A percentile compares a stretch with the other conserved stretches of the same genome.
Evolutionary conservation across 768 basidiomycete genomes (phyloP).

Genomic region (Floccularia luteovirens): DNA sequence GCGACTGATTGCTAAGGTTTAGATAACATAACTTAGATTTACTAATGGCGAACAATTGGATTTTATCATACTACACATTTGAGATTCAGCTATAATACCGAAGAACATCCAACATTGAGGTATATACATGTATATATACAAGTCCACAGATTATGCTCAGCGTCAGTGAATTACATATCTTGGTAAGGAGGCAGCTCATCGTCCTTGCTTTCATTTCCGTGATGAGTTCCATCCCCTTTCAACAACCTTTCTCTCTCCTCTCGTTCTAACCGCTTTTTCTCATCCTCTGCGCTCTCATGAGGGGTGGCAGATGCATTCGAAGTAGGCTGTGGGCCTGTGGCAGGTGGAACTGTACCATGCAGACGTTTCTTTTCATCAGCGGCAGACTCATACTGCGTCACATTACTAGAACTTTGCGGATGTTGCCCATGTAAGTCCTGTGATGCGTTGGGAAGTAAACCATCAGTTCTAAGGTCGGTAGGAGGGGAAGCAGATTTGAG

Average conservation of each 20-base stretch:
- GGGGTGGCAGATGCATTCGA: slow-evolving; percentile 4
- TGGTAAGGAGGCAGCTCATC: slow-evolving; percentile 47
- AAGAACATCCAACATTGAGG: too few species aligned
- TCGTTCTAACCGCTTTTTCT: slow-evolving; percentile 48
- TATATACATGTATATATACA: too few species aligned
- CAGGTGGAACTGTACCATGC: slow-evolving; percentile 25
- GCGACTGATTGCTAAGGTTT: slow-evolving; percentile 82
- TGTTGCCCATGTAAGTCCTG: background rate
- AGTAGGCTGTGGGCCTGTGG: slow-evolving; percentile 3
- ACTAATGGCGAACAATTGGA: too few species aligned
- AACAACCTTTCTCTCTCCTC: slow-evolving; percentile 58
- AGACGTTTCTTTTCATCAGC: slow-evolving; percentile 66
- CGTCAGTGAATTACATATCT: slow-evolving; percentile 19
- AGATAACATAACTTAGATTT: slow-evolving; percentile 9
- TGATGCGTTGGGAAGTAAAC: background rate
- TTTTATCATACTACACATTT: too few species aligned
- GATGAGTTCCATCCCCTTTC: slow-evolving; percentile 13
- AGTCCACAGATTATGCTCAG: too few species aligned
- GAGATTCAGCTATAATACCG: too few species aligned
- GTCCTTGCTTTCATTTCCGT: slow-evolving; percentile 21
- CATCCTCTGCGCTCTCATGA: slow-evolving; percentile 30
- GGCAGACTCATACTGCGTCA: slow-evolving; percentile 37
- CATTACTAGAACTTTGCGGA: background rate
- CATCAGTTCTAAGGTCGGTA: background rate
- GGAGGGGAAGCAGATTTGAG: background rate